phyloP scores from a whole-genome alignment of 495 filamentous ascomycete species.

The Penicillium arizonense region DNA sequence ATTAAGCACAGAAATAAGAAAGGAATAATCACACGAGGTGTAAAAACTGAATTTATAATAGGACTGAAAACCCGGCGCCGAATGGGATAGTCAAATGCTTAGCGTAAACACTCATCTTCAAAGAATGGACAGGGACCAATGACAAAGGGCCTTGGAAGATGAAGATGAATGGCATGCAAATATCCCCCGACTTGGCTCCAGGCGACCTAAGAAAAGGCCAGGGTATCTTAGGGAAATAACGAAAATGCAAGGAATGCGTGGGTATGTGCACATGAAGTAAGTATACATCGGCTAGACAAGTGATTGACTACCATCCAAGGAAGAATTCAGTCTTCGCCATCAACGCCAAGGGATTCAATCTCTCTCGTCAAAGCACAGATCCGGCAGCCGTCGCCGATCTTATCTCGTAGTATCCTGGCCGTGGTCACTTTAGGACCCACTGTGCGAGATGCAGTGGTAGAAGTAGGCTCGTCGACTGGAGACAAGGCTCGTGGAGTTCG shows the following conservation, averaged over 20 bases:
- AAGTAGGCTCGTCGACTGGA: constrained; percentile 17
- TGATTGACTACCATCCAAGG: background rate
- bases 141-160: background rate
- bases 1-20: too few relatives aligned
- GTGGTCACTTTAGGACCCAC: constrained; percentile 89
- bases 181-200: background rate
- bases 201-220: constrained; percentile 3
- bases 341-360: constrained; percentile 34
- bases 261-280: constrained; percentile 10
- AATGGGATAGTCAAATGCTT: background rate
- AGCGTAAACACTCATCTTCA: background rate
- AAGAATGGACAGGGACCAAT: background rate
- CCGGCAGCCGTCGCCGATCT: constrained; percentile 67
- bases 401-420: constrained; percentile 72
- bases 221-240: constrained; percentile 10
- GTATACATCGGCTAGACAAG: constrained; percentile 3
- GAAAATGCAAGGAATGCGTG: constrained; percentile 6
- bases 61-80: background rate
- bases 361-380: constrained; percentile 54
- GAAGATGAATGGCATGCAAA: background rate
- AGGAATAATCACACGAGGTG: too few relatives aligned
- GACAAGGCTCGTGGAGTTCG: constrained; percentile 33
- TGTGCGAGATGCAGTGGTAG: constrained; percentile 48
- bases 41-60: too few relatives aligned
- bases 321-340: constrained; percentile 12